Evolutionary conservation across 768 basidiomycete genomes (phyloP), one percentile per base, ranked within the genome.

Genomic region (Podaxis mareebaensis): DNA sequence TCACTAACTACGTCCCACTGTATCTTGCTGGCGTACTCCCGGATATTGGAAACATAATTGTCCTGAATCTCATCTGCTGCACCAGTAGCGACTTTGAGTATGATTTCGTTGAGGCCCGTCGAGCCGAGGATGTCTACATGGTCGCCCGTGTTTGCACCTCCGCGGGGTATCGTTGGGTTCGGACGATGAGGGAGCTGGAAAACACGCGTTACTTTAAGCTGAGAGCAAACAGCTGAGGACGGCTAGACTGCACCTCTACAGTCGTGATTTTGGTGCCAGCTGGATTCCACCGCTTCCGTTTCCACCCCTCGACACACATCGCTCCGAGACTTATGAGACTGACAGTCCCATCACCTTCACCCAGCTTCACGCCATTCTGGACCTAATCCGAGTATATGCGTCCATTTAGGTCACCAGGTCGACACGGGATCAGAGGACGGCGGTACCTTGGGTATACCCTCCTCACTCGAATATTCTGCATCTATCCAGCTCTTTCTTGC

Each of bases 301-400:
- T 92, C 96, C 96, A 97, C 6, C 96, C 96, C 71, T 95, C 93
- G 11, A 91, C 89, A 69, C 96, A 98, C 95, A 99, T 97, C n/a
- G 92, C 87, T 15, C 95, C 96, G 58, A 95, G 80, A 67, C 91
- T 93, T 38, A 96, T 70, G 46, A 95, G 76, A 68, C 87, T 87
- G 24, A 95, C 95, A 2, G 97, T 98, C 12, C 97, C 96, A 72
- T 99, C 97, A 7, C 95, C 96, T 77, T 97, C 95, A 44, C 94
- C 93, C 75, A 96, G 87, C 67, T 91, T 92, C 58, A 98, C 93
- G 11, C 96, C 96, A 65, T 92, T 93, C 58, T 82, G 78, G 53
- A 93, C 77, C 88, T 89, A 36, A 20, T 33, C 1, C 33, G 8
- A 33, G 33, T 33, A 10, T 33, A 33, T 5, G 10, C 28, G n/a